Conservation (phyloP, 768 basidiomycete species). For the Auriscalpium vulgare region DNA sequence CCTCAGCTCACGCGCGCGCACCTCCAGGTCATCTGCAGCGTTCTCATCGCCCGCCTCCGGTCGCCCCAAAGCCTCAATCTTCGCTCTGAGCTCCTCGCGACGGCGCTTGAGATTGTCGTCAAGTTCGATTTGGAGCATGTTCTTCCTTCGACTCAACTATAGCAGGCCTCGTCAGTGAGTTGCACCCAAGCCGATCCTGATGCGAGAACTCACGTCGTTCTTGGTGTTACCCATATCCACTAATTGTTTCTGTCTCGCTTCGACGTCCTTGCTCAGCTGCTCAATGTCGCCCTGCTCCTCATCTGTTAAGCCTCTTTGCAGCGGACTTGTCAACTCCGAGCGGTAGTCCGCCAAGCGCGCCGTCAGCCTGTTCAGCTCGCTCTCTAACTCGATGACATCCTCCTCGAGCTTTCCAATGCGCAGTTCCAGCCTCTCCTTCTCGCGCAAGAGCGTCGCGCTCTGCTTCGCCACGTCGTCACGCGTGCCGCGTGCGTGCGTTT, state of each 20-base stretch:
- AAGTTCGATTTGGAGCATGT: conserved; percentile 83
- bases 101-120: conserved; percentile 81
- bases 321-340: conserved; percentile 64
- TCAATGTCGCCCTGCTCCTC: conserved; percentile 67
- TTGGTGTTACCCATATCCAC: conserved; percentile 59
- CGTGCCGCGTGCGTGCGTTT: conserved; percentile 59
- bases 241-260: conserved; percentile 62
- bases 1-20: conserved; percentile 60
- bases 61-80: conserved; percentile 71
- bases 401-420: conserved; percentile 56
- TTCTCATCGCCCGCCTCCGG: conserved; percentile 45
- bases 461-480: conserved; percentile 64
- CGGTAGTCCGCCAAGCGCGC: conserved; percentile 57
- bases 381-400: conserved; percentile 63
- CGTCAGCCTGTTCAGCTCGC: conserved; percentile 55
- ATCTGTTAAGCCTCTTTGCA: conserved; percentile 63
- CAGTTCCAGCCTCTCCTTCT: conserved; percentile 61
- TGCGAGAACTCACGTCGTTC: conserved; percentile 50
- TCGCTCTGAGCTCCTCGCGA: conserved; percentile 66
- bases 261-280: conserved; percentile 65
- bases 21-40: conserved; percentile 60
- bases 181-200: background rate
- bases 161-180: background rate
- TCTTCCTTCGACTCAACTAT: conserved; percentile 70
- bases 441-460: conserved; percentile 45